These are phyloP conservation scores for Pichia sp. DNA, from an alignment of 1,139 yeast genomes.

Conservation along the genomic window DNA sequence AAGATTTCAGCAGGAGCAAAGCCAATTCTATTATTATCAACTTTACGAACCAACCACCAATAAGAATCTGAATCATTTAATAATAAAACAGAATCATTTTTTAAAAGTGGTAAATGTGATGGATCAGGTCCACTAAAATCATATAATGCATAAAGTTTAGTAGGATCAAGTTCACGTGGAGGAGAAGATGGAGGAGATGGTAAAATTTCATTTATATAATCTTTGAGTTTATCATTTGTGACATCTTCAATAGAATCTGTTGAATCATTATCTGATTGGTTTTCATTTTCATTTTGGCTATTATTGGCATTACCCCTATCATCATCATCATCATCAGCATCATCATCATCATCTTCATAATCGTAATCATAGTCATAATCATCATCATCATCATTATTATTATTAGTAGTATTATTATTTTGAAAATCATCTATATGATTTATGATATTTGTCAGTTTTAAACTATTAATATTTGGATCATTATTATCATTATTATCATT, in stretches of 20 bases:
- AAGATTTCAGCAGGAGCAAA: conserved; percentile 95
- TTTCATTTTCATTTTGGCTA: neutral
- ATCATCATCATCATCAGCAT: too few species aligned
- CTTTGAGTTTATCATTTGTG: conserved; percentile 19
- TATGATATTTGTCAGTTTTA: neutral
- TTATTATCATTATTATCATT: conserved; percentile 7
- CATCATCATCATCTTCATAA: conserved; percentile 1
- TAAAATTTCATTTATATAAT: conserved; percentile 28
- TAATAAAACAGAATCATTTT: conserved; percentile 78
- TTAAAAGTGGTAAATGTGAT: conserved; percentile 73
- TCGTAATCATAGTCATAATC: conserved; percentile 9
- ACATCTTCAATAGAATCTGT: conserved; percentile 6
- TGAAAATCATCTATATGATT: neutral
- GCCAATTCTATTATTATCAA: conserved; percentile 60
- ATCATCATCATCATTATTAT: too few species aligned
- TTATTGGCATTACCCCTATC: neutral
- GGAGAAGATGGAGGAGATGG: conserved; percentile 75
- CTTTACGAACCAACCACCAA: conserved; percentile 90
- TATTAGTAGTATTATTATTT: conserved; percentile 8
- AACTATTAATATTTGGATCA: neutral
- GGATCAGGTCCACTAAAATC: conserved; percentile 92
- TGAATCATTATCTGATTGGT: conserved; percentile 14
- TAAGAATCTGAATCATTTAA: conserved; percentile 86
- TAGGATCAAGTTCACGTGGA: conserved; percentile 78
- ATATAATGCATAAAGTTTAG: conserved; percentile 75